Conservation (phyloP, 148 eudicot genomes). For the Linanthus parryae region DNA sequence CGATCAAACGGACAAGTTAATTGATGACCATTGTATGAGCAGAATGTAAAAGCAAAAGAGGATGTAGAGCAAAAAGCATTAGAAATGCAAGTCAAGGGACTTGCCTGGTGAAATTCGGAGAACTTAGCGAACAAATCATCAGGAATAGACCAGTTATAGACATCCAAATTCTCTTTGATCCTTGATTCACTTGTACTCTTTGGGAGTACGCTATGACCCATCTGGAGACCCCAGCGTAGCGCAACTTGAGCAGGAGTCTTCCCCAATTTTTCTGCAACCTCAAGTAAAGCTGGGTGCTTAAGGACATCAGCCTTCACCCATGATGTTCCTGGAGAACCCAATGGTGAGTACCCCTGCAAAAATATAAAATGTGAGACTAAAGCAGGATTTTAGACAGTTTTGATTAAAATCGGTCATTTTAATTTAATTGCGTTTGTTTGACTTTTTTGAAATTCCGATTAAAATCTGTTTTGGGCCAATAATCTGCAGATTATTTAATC, state of each 20-base stretch:
- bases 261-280: slow-evolving; percentile 54
- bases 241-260: slow-evolving; percentile 87
- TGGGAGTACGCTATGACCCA: slow-evolving; percentile 78
- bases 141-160: slow-evolving; percentile 68
- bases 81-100: too few species aligned
- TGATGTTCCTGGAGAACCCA: slow-evolving; percentile 55
- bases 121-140: slow-evolving; percentile 57
- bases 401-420: too few species aligned
- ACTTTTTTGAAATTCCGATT: too few species aligned
- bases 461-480: too few species aligned
- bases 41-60: too few species aligned
- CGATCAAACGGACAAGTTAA: too few species aligned
- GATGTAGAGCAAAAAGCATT: too few species aligned
- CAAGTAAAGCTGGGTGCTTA: slow-evolving; percentile 42
- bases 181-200: slow-evolving; percentile 63
- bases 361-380: neutral
- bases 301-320: slow-evolving; percentile 53
- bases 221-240: slow-evolving; percentile 80
- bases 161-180: slow-evolving; percentile 58
- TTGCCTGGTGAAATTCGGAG: slow-evolving; percentile 67
- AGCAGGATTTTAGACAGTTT: too few species aligned
- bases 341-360: slow-evolving; percentile 69
- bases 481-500: too few species aligned
- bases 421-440: too few species aligned
- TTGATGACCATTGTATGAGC: too few species aligned